Base-by-base conservation (phyloP, 768 basidiomycete genomes). In the Myochromella boudieri region DNA sequence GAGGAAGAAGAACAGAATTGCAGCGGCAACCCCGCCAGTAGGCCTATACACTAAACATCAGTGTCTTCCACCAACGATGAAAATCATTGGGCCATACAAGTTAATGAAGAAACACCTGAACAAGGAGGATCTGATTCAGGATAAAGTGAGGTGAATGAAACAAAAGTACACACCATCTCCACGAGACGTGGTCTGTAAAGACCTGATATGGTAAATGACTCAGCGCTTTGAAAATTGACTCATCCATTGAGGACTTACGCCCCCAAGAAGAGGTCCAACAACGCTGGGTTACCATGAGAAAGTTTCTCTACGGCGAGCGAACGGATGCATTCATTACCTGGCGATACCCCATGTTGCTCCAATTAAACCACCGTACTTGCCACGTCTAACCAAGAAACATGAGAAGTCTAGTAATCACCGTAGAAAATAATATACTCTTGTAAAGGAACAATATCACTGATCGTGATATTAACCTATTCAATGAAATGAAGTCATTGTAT, bases 301-400 rank as follows among this genome's bases (percentile, higher is more conserved):
- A 37, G 27, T 10, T 20, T 11, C 27, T n/a, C 24, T n/a, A 1
- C 14, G 24, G 14, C 3, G 7, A 27, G 6, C 4, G 15, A 33
- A 41, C 10, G 3, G 28, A 25, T 29, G 1, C 1, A 27, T 26
- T 28, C 14, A 25, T 43, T 44, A 65, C 62, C 69, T 77, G n/a
- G 77, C 77, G 56, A 78, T 76, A 4, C 91, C 91, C 84, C 87
- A 93, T 0, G 87, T 87, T 0, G 88, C 84, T n/a, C 78, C 88
- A 34, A 91, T 66, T 2, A 83, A 66, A 4, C 89, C 90, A 21
- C 80, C 80, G 55, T 83, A 92, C 53, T 87, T 85, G 4, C 87
- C 91, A 59, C 91, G 86, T 51, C 84, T 85, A 46, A 5, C 14
- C 29, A 38, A 33, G 26, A 43, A 46, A 26, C 21, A 38, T 54